Evolutionary conservation across 2,329 filamentous ascomycete genomes (phyloP).

Genomic region (Penicillium sp.): DNA sequence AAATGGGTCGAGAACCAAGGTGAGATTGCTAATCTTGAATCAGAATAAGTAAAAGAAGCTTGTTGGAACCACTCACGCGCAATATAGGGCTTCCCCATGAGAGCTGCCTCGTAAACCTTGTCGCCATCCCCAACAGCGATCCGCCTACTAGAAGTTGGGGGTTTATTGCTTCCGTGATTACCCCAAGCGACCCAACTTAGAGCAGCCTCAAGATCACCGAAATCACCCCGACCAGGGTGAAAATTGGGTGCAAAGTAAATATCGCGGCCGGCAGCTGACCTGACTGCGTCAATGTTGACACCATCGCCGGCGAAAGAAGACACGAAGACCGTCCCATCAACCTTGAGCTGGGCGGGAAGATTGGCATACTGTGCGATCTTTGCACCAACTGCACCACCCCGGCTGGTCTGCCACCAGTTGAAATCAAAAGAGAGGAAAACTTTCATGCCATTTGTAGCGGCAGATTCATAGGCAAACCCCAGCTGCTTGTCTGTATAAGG

Average conservation of each 20-base stretch:
- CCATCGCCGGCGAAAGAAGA: conserved; percentile 54
- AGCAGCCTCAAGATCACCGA: conserved; percentile 38
- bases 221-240: conserved; percentile 41
- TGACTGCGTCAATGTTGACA: conserved; percentile 44
- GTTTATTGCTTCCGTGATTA: conserved; percentile 47
- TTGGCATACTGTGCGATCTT: conserved; percentile 48
- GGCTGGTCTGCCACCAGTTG: conserved; percentile 44
- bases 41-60: background rate
- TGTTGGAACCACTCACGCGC: conserved; percentile 34
- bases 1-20: conserved; percentile 54
- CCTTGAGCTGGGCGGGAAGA: conserved; percentile 47
- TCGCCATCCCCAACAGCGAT: conserved; percentile 44
- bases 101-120: conserved; percentile 31
- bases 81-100: conserved; percentile 48
- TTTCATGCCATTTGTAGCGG: conserved; percentile 48
- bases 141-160: conserved; percentile 40
- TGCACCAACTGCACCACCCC: conserved; percentile 43
- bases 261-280: conserved; percentile 41
- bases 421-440: conserved; percentile 59
- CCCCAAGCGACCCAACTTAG: conserved; percentile 48
- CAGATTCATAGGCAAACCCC: conserved; percentile 48
- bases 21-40: conserved; percentile 35
- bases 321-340: conserved; percentile 51
- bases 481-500: conserved; percentile 46
- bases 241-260: conserved; percentile 54